Percentiles rank a stretch among this genome's conserved stretches.
These are phyloP conservation scores for Chimonanthus praecox DNA, from an alignment of 164 flowering plant species.

Conservation along the genomic window DNA sequence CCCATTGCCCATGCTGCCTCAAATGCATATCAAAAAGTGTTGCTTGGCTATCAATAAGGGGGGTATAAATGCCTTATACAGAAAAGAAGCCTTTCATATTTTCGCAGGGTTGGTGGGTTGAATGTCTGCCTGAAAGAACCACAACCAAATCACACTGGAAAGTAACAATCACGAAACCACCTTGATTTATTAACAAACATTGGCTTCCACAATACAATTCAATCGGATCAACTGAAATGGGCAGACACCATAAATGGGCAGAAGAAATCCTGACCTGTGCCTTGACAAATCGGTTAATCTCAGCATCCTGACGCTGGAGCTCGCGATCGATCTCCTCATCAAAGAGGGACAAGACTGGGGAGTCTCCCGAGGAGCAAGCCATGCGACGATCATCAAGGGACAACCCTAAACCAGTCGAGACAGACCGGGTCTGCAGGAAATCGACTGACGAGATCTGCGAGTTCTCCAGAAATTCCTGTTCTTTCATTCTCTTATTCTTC, in stretches of 20 bases:
- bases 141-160: too few relatives aligned
- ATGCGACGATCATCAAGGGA: conserved; percentile 62
- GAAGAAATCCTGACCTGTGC: conserved; percentile 42
- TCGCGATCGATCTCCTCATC: conserved; percentile 59
- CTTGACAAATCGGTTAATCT: conserved; percentile 67
- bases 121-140: too few relatives aligned
- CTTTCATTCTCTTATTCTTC: conserved; percentile 54
- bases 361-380: conserved; percentile 56
- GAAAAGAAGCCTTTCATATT: too few relatives aligned
- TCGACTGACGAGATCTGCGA: conserved; percentile 67
- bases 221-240: background rate
- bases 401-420: conserved; percentile 81
- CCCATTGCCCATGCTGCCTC: too few relatives aligned
- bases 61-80: too few relatives aligned
- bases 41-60: too few relatives aligned
- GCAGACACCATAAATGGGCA: background rate
- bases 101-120: too few relatives aligned
- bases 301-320: conserved; percentile 63
- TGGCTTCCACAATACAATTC: too few relatives aligned
- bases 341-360: conserved; percentile 17
- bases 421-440: conserved; percentile 58
- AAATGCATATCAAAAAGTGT: too few relatives aligned
- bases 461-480: conserved; percentile 65
- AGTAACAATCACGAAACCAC: too few relatives aligned
- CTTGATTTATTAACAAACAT: too few relatives aligned